Evolutionary conservation across 129 eudicot genomes (phyloP).

Genomic region (Scalesia atractyloides): DNA sequence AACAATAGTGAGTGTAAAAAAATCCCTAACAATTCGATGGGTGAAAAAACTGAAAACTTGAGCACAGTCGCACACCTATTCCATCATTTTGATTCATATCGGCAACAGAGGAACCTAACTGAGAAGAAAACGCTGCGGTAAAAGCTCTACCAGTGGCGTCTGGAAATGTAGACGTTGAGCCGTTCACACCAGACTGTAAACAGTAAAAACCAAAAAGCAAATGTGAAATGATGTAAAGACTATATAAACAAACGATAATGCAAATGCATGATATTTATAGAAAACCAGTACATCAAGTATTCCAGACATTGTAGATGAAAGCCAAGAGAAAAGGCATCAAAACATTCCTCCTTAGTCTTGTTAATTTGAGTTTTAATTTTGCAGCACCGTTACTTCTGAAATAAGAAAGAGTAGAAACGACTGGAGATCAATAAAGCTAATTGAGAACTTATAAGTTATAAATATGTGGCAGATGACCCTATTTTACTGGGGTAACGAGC

Average conservation of each 20-base stretch:
- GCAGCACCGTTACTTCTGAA: slow-evolving; percentile 25
- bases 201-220: slow-evolving; percentile 26
- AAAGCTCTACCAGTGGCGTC: slow-evolving; percentile 72
- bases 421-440: slow-evolving; percentile 1
- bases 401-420: slow-evolving; percentile 17
- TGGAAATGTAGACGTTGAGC: slow-evolving; percentile 60
- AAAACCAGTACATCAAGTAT: slow-evolving; percentile 29
- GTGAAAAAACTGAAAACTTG: slow-evolving; percentile 13
- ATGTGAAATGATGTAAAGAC: background rate
- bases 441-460: background rate
- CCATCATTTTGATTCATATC: slow-evolving; percentile 60
- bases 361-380: slow-evolving; percentile 18
- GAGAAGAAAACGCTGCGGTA: slow-evolving; percentile 62
- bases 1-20: slow-evolving; percentile 27
- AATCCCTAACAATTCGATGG: background rate
- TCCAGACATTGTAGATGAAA: slow-evolving; percentile 53
- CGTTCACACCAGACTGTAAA: slow-evolving; percentile 66
- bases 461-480: background rate
- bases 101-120: slow-evolving; percentile 62
- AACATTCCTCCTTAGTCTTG: slow-evolving; percentile 31
- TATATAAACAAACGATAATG: slow-evolving; percentile 6
- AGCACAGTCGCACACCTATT: slow-evolving; percentile 22
- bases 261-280: background rate
- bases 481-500: slow-evolving; percentile 3
- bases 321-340: slow-evolving; percentile 40